phyloP scores from a whole-genome alignment of 164 flowering plant genomes.

The Nymphaea thermarum region DNA sequence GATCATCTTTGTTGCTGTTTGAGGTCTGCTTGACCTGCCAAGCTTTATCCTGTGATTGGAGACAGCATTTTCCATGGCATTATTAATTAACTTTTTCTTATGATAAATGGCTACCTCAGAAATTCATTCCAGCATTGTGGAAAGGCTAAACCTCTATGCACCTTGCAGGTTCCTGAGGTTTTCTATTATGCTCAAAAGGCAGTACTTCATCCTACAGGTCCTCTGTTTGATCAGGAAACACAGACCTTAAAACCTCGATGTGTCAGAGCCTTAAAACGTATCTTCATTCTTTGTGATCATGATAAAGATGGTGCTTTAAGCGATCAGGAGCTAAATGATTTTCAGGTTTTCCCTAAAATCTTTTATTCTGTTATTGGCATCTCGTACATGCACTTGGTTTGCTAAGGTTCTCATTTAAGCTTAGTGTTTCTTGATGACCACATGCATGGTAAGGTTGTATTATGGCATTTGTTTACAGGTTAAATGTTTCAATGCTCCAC shows the following conservation, averaged over 20 bases:
- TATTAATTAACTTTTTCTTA: too few species aligned
- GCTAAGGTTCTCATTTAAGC: not conserved
- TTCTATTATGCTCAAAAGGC: conserved; percentile 98
- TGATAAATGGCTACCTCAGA: not conserved
- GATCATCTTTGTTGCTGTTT: too few species aligned
- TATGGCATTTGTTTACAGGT: conserved; percentile 33
- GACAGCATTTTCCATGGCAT: too few species aligned
- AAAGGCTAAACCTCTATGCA: conserved; percentile 2
- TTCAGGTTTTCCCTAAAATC: conserved; percentile 42
- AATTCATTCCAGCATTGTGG: not conserved
- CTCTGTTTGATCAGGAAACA: conserved; percentile 61
- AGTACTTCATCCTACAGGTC: conserved; percentile 62
- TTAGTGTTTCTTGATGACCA: not conserved
- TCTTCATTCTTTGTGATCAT: conserved; percentile 65
- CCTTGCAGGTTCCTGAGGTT: conserved; percentile 76
- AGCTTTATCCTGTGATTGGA: too few species aligned
- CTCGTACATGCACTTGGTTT: not conserved
- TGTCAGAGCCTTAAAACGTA: conserved; percentile 56
- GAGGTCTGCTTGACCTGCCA: too few species aligned
- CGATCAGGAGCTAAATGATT: conserved; percentile 65
- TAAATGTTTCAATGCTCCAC: conserved; percentile 90
- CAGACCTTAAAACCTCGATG: conserved; percentile 55
- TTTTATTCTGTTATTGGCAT: not conserved
- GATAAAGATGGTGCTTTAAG: conserved; percentile 67
- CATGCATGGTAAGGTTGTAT: not conserved